Conservation (phyloP, 2,329 filamentous ascomycete species). For the Stagonosporopsis tanaceti region DNA sequence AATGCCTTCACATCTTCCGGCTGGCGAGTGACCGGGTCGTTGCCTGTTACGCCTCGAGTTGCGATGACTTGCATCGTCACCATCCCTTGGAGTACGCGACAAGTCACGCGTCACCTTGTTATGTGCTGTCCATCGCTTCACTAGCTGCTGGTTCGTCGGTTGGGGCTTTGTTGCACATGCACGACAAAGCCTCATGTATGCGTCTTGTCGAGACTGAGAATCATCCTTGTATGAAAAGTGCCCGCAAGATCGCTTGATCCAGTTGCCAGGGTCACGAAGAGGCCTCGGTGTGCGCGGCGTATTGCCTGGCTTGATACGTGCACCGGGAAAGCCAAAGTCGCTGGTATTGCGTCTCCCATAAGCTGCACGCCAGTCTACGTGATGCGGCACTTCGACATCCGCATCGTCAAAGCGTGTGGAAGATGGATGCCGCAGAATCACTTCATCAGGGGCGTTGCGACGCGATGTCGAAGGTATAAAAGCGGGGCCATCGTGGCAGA, state of each 20-base stretch:
- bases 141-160: constrained; percentile 1
- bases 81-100: constrained; percentile 13
- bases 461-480: constrained; percentile 22
- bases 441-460: not conserved
- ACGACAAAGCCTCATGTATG: constrained; percentile 26
- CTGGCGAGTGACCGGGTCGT: constrained; percentile 25
- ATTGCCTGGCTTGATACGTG: constrained; percentile 34
- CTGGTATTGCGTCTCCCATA: constrained; percentile 43
- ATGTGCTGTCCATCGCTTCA: constrained; percentile 13
- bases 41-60: constrained; percentile 19
- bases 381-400: constrained; percentile 30
- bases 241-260: constrained; percentile 41
- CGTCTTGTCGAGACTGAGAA: constrained; percentile 26
- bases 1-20: constrained; percentile 34
- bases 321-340: constrained; percentile 47
- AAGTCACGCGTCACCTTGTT: constrained; percentile 25
- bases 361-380: constrained; percentile 40
- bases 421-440: not conserved
- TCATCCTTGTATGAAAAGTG: constrained; percentile 33
- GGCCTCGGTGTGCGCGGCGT: constrained; percentile 22
- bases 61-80: not conserved
- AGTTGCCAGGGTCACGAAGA: constrained; percentile 34
- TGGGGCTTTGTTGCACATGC: constrained; percentile 30
- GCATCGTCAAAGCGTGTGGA: constrained; percentile 8
- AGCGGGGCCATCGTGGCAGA: constrained; percentile 38